Conservation (phyloP, 371 early-diverging fungal species). For the Phascolomyces articulosus region DNA sequence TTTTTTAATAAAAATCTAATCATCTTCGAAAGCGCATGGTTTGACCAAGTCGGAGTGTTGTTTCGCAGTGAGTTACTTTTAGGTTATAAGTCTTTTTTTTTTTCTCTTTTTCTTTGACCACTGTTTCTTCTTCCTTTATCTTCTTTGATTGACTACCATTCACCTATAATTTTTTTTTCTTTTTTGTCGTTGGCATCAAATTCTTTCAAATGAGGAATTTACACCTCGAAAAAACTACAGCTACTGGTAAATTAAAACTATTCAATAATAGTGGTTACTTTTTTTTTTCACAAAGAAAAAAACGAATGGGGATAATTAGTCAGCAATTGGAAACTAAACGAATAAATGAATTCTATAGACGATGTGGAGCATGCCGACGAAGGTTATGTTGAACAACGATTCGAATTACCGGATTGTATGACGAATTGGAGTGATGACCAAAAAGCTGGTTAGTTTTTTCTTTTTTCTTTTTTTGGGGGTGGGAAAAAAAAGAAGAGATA, state of each 20-base stretch:
- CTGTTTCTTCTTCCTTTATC: neutral
- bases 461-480: neutral
- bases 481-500: slow-evolving; percentile 2
- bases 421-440: slow-evolving; percentile 63
- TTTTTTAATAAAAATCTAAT: no score
- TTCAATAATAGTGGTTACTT: neutral
- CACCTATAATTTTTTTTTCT: neutral
- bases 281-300: neutral
- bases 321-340: neutral
- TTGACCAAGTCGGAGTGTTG: no score
- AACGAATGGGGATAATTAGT: neutral
- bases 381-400: slow-evolving; percentile 66
- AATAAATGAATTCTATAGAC: neutral
- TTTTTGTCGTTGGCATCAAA: neutral
- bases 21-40: no score
- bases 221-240: neutral
- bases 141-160: neutral
- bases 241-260: neutral
- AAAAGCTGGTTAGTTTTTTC: slow-evolving; percentile 57
- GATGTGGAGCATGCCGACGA: slow-evolving; percentile 49
- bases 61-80: no score
- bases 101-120: neutral
- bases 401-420: slow-evolving; percentile 55
- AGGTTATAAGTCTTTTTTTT: neutral
- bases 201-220: neutral